Evolutionary conservation across 129 eudicot genomes (phyloP).

Genomic region (sunflower (Helianthus annuus)): DNA sequence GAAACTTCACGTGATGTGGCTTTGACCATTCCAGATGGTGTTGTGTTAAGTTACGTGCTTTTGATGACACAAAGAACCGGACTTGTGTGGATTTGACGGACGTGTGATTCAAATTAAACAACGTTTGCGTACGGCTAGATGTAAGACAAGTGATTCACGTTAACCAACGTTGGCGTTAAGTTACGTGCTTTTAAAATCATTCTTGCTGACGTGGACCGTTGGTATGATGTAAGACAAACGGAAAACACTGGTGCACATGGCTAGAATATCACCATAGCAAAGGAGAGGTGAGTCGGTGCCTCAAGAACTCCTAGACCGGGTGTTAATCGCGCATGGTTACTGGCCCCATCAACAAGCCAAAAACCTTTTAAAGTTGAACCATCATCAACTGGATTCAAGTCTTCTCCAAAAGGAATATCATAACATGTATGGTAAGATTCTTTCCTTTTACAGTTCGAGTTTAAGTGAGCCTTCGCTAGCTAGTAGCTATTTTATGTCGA

Average conservation of each 20-base stretch:
- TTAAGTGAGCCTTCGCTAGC: not conserved
- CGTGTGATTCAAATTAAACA: not conserved
- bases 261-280: slow-evolving; percentile 92
- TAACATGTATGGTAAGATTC: slow-evolving; percentile 24
- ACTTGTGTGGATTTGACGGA: slow-evolving; percentile 96
- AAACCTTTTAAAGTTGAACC: slow-evolving; percentile 63
- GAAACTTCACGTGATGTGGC: slow-evolving; percentile 8
- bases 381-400: slow-evolving; percentile 33
- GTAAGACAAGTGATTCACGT: too few species aligned
- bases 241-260: slow-evolving; percentile 99
- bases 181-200: not conserved
- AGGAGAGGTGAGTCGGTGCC: slow-evolving; percentile 99
- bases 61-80: slow-evolving; percentile 91
- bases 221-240: slow-evolving; percentile 70
- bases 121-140: not conserved
- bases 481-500: too few species aligned
- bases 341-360: slow-evolving; percentile 89
- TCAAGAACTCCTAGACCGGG: slow-evolving; percentile 90
- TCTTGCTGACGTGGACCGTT: slow-evolving; percentile 3
- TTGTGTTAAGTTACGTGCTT: slow-evolving; percentile 87
- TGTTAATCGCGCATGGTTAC: slow-evolving; percentile 80
- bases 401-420: slow-evolving; percentile 41
- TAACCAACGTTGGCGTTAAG: too few species aligned
- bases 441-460: not conserved
- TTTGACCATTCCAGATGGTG: slow-evolving; percentile 76